These are phyloP conservation scores for Trypanosomatidae sp. DNA, from an alignment of 208 protist species.

Conservation along the genomic window DNA sequence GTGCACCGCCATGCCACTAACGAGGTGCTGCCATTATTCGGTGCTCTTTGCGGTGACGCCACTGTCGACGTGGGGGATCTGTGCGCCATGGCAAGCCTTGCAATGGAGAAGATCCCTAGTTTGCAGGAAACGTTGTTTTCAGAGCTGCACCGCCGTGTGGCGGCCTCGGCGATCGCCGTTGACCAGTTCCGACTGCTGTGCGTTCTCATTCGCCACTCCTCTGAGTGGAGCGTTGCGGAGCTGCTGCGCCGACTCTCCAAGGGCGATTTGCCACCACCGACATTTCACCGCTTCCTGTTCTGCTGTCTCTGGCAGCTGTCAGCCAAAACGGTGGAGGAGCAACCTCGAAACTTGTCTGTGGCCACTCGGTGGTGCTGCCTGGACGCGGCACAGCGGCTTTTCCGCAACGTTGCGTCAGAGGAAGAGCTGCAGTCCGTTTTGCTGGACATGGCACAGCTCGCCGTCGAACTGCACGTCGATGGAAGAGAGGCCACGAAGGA, in stretches of 20 bases:
- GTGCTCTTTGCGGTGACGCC: neutral
- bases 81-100: slow-evolving; percentile 22
- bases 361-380: slow-evolving; percentile 17
- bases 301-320: slow-evolving; percentile 18
- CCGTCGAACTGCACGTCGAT: neutral
- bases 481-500: neutral
- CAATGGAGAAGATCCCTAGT: slow-evolving; percentile 15
- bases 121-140: slow-evolving; percentile 7
- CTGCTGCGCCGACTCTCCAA: slow-evolving; percentile 7
- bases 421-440: slow-evolving; percentile 19
- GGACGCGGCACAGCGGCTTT: slow-evolving; percentile 3
- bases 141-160: slow-evolving; percentile 8
- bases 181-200: slow-evolving; percentile 20
- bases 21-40: slow-evolving; percentile 5
- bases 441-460: slow-evolving; percentile 19
- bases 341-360: neutral
- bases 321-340: neutral
- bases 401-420: slow-evolving; percentile 6
- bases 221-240: slow-evolving; percentile 23
- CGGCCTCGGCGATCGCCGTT: neutral
- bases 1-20: slow-evolving; percentile 6
- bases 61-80: slow-evolving; percentile 15
- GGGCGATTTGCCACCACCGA: neutral
- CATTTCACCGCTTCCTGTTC: slow-evolving; percentile 27
- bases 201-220: slow-evolving; percentile 10